Evolutionary conservation across 495 filamentous ascomycete species (phyloP).

Genomic region (Talaromyces thailandensis): DNA sequence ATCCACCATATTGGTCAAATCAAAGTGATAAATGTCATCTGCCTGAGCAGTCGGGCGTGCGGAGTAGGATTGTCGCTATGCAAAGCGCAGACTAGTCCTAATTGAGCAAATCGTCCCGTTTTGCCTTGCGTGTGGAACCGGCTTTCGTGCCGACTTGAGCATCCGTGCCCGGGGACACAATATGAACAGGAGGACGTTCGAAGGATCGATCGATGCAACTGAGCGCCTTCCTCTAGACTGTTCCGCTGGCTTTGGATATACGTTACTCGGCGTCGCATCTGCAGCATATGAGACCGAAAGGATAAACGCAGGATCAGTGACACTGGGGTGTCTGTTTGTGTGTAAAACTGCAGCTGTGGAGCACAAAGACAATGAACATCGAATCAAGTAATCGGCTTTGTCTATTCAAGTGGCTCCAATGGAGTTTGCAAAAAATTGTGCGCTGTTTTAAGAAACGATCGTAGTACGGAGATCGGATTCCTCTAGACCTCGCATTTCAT

Average conservation of each 20-base stretch:
- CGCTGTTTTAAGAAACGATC: neutral
- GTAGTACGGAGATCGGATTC: neutral
- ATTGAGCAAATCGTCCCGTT: neutral
- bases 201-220: neutral
- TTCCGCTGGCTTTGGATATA: too few species aligned
- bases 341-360: neutral
- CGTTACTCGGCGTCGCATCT: neutral
- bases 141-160: neutral
- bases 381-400: neutral
- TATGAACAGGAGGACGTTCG: neutral
- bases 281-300: neutral
- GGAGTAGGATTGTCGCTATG: neutral
- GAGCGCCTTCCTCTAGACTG: neutral
- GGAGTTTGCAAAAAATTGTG: neutral
- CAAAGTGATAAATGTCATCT: neutral
- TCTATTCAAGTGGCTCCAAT: neutral
- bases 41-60: neutral
- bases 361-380: neutral
- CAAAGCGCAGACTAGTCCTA: neutral
- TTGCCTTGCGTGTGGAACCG: too few species aligned
- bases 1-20: neutral
- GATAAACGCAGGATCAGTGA: neutral
- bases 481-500: neutral
- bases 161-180: neutral
- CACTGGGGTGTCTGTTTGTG: neutral